Conservation (phyloP, 768 basidiomycete species). For the Sistotremastrum niveocremeum region DNA sequence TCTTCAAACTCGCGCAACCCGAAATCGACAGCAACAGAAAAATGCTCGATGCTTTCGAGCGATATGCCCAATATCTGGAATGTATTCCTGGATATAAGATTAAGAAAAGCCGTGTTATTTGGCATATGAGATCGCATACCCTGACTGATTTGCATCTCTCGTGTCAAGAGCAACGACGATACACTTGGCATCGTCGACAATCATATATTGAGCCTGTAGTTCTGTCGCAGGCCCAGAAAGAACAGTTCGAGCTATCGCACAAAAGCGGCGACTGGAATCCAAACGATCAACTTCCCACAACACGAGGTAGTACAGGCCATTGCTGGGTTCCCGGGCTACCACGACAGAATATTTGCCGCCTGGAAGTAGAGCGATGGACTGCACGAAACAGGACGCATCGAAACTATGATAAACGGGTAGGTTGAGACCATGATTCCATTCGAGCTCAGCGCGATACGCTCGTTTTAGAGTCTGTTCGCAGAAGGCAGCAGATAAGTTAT, state of each 20-base stretch:
- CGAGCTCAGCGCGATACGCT: conserved; percentile 47
- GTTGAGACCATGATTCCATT: conserved; percentile 20
- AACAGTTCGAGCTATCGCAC: conserved; percentile 31
- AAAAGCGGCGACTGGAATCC: conserved; percentile 23
- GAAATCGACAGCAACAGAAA: too few relatives aligned
- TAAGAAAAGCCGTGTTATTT: neutral
- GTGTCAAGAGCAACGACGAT: conserved; percentile 37
- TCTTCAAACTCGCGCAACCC: too few relatives aligned
- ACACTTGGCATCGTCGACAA: conserved; percentile 27
- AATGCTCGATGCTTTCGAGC: neutral
- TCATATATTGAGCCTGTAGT: conserved; percentile 49
- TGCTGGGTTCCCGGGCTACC: conserved; percentile 34
- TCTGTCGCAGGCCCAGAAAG: conserved; percentile 32
- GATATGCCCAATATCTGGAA: neutral
- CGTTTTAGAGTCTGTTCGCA: conserved; percentile 21
- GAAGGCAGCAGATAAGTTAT: conserved; percentile 15
- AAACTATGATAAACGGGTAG: conserved; percentile 13
- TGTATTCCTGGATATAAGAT: neutral
- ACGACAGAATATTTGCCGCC: conserved; percentile 58
- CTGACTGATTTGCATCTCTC: neutral
- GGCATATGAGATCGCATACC: neutral
- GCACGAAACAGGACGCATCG: conserved; percentile 22
- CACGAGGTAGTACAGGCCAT: conserved; percentile 33
- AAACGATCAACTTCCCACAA: conserved; percentile 46
- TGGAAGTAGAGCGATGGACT: conserved; percentile 45